Base-by-base conservation (phyloP, 441 rosid genomes). In the Capsella rubella region DNA sequence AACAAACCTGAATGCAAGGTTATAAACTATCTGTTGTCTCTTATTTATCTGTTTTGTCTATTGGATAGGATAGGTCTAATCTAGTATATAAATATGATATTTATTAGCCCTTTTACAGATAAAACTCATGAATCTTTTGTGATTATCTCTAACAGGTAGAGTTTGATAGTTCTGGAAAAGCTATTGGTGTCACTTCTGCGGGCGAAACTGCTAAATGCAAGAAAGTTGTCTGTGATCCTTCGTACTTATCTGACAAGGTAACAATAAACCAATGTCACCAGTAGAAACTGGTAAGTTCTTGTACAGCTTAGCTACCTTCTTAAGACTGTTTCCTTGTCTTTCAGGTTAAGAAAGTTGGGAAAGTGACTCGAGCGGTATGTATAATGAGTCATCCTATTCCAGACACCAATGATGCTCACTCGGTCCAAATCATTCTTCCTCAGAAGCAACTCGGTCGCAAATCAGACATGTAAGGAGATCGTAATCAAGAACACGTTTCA, bases 351-450 rank as follows among this genome's bases (percentile, higher is more conserved):
- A 87, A 83, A 84, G 84, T 86, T 18, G 89, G 87, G 37, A 84
- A 76, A 81, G 94, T 89, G 43, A 81, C 87, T 31, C 85, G 92
- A 70, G 95, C 95, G 1, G 81, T 89, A 68, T 86, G 91, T 46
- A 82, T 89, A 73, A 86, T 87, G 92, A 87, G 85, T 76, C 89
- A 89, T 78, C 93, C 91, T n/a, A 84, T 89, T 71, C 93, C 90
- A 46, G 76, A 81, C 78, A 87, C 91, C 68, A 76, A 82, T 3
- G 85, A 87, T 45, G 88, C 85, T 75, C 94, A 86, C 69, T 89
- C 91, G 6, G 86, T 73, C 29, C 94, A 89, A 76, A 86, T 87
- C 78, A 89, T 89, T 77, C 84, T 89, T 83, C 94, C 94, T 4
- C 94, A 89, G 81, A 89, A 86, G 82, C 94, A 89, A 67, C 85